phyloP scores from a whole-genome alignment of 2,329 filamentous ascomycete species.

The Aureobasidium lini region DNA sequence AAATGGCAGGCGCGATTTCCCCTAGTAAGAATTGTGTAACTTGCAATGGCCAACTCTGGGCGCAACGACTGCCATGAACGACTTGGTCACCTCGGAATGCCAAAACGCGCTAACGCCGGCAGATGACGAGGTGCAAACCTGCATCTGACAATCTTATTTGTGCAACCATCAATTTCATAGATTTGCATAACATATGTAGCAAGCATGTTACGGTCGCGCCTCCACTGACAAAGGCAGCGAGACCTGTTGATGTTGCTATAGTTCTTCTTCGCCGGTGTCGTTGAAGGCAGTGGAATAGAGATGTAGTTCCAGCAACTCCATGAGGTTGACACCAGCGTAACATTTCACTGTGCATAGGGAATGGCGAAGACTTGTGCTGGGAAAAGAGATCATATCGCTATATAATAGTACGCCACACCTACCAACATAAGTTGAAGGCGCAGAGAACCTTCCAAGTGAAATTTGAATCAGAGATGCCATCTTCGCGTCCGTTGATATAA shows the following conservation, averaged over 20 bases:
- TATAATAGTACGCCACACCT: not conserved
- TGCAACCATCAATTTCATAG: not conserved
- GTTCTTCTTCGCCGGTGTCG: slow-evolving; percentile 23
- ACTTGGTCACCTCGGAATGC: slow-evolving; percentile 8
- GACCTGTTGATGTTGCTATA: slow-evolving; percentile 26
- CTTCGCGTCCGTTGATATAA: slow-evolving; percentile 92
- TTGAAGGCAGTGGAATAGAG: slow-evolving; percentile 20
- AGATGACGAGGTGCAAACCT: not conserved
- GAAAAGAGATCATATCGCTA: not conserved
- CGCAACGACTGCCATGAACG: not conserved
- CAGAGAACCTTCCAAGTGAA: slow-evolving; percentile 43
- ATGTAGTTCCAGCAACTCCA: slow-evolving; percentile 17
- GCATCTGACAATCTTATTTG: not conserved
- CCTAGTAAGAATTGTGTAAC: not conserved
- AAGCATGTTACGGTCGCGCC: slow-evolving; percentile 27
- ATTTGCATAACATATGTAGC: slow-evolving; percentile 16
- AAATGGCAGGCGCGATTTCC: not conserved
- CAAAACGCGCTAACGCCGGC: slow-evolving; percentile 3
- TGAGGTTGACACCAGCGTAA: slow-evolving; percentile 11
- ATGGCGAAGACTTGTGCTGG: not conserved
- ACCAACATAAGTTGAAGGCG: not conserved
- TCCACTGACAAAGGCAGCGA: slow-evolving; percentile 20
- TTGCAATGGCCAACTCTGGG: not conserved
- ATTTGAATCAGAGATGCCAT: slow-evolving; percentile 83
- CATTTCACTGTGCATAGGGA: not conserved